Evolutionary conservation across 2,329 filamentous ascomycete species (phyloP).

Genomic region (Lojkania enalia): DNA sequence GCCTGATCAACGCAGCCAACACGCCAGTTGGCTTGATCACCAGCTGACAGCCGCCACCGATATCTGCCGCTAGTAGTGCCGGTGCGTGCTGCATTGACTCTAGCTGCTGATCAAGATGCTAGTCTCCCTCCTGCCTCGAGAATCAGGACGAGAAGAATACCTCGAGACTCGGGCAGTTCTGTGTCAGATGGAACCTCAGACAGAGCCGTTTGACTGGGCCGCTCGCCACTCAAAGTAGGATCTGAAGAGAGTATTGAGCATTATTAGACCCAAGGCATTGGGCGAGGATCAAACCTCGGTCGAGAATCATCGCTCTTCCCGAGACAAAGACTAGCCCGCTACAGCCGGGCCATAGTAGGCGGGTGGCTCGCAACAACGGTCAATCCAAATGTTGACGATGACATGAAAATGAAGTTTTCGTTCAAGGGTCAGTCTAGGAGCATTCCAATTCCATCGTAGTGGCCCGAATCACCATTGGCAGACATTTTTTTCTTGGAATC

Average conservation of each 20-base stretch:
- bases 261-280: slow-evolving; percentile 4
- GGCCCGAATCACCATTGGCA: slow-evolving; percentile 35
- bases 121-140: slow-evolving; percentile 5
- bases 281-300: slow-evolving; percentile 11
- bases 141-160: slow-evolving; percentile 5
- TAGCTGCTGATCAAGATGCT: slow-evolving; percentile 1
- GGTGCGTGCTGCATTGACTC: slow-evolving; percentile 9
- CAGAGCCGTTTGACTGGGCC: slow-evolving; percentile 11
- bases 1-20: slow-evolving; percentile 10
- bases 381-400: no score
- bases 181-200: slow-evolving; percentile 10
- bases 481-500: slow-evolving; percentile 23
- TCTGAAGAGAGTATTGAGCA: background rate
- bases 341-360: slow-evolving; percentile 3
- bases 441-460: slow-evolving; percentile 17
- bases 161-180: slow-evolving; percentile 4
- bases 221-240: slow-evolving; percentile 12
- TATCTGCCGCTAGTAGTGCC: slow-evolving; percentile 20
- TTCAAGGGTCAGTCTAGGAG: no score
- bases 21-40: slow-evolving; percentile 17
- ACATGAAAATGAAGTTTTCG: no score
- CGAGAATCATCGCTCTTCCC: slow-evolving; percentile 14
- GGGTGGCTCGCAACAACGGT: no score
- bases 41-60: slow-evolving; percentile 29
- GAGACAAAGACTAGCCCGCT: slow-evolving; percentile 19